phyloP scores from a whole-genome alignment of 768 basidiomycete genomes.

The Serendipita sp. region DNA sequence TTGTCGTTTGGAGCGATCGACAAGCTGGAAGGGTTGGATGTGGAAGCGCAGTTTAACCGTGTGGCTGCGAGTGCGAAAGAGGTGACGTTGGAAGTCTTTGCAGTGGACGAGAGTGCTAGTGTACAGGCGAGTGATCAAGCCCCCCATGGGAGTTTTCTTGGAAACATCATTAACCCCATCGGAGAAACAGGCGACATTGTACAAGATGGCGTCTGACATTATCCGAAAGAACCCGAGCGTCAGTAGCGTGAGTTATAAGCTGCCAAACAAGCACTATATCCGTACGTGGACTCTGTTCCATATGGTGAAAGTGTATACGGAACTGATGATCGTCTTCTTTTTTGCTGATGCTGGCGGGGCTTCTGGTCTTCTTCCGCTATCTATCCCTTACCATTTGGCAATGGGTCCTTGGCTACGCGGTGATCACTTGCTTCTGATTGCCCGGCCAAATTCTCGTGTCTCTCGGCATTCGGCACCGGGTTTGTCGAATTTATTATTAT shows the following conservation, averaged over 20 bases:
- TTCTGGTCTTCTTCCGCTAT: constrained; percentile 15
- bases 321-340: constrained; percentile 34
- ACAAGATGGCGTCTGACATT: constrained; percentile 69
- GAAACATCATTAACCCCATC: neutral
- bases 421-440: too few species aligned
- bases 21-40: constrained; percentile 16
- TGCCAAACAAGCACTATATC: constrained; percentile 94
- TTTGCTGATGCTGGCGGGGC: constrained; percentile 31
- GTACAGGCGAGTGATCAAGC: constrained; percentile 48
- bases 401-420: too few species aligned
- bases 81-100: constrained; percentile 67
- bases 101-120: constrained; percentile 75
- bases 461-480: too few species aligned
- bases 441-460: too few species aligned
- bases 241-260: constrained; percentile 43
- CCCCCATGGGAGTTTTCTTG: too few species aligned
- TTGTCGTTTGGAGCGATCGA: constrained; percentile 21
- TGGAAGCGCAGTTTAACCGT: constrained; percentile 25
- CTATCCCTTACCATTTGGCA: neutral
- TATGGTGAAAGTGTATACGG: constrained; percentile 21
- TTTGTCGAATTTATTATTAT: neutral
- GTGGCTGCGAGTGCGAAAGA: constrained; percentile 33
- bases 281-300: constrained; percentile 16
- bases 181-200: constrained; percentile 60
- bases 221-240: constrained; percentile 48